phyloP scores from a whole-genome alignment of 768 basidiomycete genomes.

The Plicaturopsis crispa region DNA sequence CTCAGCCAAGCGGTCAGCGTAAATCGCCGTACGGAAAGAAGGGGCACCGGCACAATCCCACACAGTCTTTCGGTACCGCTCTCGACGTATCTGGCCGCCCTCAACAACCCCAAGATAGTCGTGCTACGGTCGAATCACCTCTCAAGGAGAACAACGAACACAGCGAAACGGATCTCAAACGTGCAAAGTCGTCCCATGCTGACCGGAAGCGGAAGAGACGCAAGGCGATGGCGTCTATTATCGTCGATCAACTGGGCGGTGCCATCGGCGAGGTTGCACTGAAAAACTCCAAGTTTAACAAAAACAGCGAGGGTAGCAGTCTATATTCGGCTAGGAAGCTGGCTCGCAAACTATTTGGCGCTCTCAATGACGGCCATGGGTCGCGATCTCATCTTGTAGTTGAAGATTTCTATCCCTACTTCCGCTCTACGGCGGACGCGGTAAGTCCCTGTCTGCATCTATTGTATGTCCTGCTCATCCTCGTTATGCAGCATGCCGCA shows the following conservation, averaged over 20 bases:
- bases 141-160: constrained; percentile 10
- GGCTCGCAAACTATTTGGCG: constrained; percentile 60
- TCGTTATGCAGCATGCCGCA: constrained; percentile 43
- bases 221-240: constrained; percentile 53
- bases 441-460: constrained; percentile 26
- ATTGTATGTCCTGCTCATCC: constrained; percentile 6
- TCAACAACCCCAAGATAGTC: neutral
- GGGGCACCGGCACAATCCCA: constrained; percentile 32
- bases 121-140: constrained; percentile 1
- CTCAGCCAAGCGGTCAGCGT: constrained; percentile 36
- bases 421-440: constrained; percentile 63
- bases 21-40: constrained; percentile 33
- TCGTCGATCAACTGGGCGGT: constrained; percentile 65
- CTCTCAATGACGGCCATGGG: constrained; percentile 52
- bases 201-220: constrained; percentile 33
- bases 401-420: constrained; percentile 76
- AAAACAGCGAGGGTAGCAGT: constrained; percentile 43
- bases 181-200: constrained; percentile 15
- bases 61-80: constrained; percentile 28
- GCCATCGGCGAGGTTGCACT: constrained; percentile 67
- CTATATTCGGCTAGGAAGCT: constrained; percentile 59
- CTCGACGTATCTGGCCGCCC: constrained; percentile 21
- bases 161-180: constrained; percentile 3
- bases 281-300: constrained; percentile 56
- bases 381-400: constrained; percentile 56